Evolutionary conservation across 495 filamentous ascomycete genomes (phyloP), one percentile per base, ranked within the genome.

Genomic region (Hypomontagnella monticulosa): DNA sequence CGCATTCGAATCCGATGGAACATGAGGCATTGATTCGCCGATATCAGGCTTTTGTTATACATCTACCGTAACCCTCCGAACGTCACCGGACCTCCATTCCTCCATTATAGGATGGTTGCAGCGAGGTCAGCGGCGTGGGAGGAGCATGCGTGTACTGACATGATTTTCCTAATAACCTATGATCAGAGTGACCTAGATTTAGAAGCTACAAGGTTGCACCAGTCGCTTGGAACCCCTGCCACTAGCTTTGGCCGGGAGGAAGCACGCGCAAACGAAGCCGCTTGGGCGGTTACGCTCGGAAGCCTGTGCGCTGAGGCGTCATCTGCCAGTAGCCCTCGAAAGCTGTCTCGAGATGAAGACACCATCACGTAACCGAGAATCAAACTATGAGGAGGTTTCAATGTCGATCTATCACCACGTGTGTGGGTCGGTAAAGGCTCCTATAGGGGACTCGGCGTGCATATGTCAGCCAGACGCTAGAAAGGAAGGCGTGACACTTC

Each of bases 21-120:
- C 34, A 54, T 36, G 52, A 38, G 51, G 48, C 49, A 46, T 38
- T 62, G 51, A 66, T 61, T 66, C 49, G 66, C 42, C 36, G 50
- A 69, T 69, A 70, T 70, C 67, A 66, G 67, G 46, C 67, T 61
- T 70, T 65, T 66, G 52, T 66, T 65, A 62, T 70, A 66, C 67
- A 66, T 70, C 54, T 66, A 51, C 60, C 57, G 62, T 66, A 70
- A 66, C 57, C 56, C 57, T 59, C 62, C 51, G 44, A 62, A 55
- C 61, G 67, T 70, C 67, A 70, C 57, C 67, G 41, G 62, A 62
- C 67, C 61, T 58, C 54, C 56, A 49, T 59, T 69, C 67, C 61
- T 58, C 54, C 56, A 49, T 59, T 69, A 23, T 69, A 23, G 66
- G 60, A 64, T 69, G 60, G 66, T 69, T 69, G 60, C 66, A 69